A percentile compares a stretch with the other conserved stretches of the same genome.
Conservation (phyloP, 2,329 filamentous ascomycete genomes). For the Trichoderma sp. region DNA sequence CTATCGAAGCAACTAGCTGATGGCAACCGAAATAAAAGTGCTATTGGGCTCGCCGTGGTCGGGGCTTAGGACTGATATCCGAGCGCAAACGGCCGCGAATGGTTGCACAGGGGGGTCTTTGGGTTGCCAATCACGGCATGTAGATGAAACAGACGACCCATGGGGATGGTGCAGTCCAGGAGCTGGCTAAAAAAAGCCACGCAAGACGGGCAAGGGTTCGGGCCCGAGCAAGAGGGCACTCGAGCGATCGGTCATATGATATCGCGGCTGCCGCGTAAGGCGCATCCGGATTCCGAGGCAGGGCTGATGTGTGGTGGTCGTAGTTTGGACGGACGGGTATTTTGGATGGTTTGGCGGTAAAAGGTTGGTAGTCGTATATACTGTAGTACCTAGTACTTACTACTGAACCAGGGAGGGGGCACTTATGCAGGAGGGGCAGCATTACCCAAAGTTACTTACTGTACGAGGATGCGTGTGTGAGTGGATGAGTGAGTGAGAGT, state of each 20-base stretch:
- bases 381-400: no score
- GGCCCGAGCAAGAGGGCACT: slow-evolving; percentile 8
- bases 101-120: not conserved
- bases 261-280: slow-evolving; percentile 15
- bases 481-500: not conserved
- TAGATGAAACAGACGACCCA: slow-evolving; percentile 16
- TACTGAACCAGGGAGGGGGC: not conserved
- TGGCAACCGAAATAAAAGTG: slow-evolving; percentile 13
- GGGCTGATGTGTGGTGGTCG: not conserved
- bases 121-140: not conserved
- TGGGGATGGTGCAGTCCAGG: slow-evolving; percentile 7
- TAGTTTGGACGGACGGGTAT: not conserved
- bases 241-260: slow-evolving; percentile 16
- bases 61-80: not conserved
- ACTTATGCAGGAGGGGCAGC: not conserved
- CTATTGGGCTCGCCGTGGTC: not conserved
- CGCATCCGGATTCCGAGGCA: slow-evolving; percentile 15
- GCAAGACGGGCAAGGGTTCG: slow-evolving; percentile 14
- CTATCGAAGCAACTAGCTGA: not conserved
- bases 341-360: not conserved
- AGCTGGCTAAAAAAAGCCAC: slow-evolving; percentile 3
- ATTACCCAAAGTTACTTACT: not conserved
- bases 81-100: not conserved
- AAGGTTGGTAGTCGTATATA: not conserved
- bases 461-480: not conserved